A percentile compares a stretch with the other conserved stretches of the same genome.
Conservation (phyloP, 2,329 filamentous ascomycete genomes). For the Botrytis fragariae region DNA sequence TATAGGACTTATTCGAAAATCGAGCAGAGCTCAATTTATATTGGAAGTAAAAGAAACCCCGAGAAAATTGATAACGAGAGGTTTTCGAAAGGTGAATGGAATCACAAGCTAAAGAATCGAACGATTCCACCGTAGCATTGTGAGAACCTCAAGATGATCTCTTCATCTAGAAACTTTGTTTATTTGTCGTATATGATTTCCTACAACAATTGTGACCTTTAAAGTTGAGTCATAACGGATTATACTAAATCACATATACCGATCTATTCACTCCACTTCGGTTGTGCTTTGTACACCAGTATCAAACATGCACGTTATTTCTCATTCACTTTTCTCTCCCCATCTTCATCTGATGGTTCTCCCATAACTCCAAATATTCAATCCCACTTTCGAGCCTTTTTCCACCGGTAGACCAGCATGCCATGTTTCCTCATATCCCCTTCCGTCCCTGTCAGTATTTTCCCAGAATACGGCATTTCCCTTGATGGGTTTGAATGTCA, state of each 20-base stretch:
- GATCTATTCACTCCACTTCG: neutral
- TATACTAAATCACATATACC: neutral
- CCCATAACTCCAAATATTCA: slow-evolving; percentile 64
- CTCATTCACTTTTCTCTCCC: neutral
- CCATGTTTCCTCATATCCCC: slow-evolving; percentile 57
- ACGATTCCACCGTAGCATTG: neutral
- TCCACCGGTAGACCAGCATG: slow-evolving; percentile 59
- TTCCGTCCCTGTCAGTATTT: slow-evolving; percentile 55
- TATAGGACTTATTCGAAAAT: neutral
- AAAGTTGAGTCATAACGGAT: neutral
- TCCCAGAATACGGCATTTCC: slow-evolving; percentile 63
- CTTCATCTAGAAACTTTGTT: neutral
- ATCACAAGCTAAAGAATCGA: too few species aligned
- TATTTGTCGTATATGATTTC: neutral
- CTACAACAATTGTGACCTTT: neutral
- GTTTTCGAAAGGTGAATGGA: neutral
- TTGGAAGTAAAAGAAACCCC: neutral
- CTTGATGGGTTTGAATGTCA: slow-evolving; percentile 56
- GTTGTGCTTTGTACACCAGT: neutral
- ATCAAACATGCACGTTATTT: too few species aligned
- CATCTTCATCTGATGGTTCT: slow-evolving; percentile 4
- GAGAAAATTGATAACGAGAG: neutral
- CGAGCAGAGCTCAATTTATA: neutral
- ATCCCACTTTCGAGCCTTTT: slow-evolving; percentile 55
- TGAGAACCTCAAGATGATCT: neutral